These are phyloP conservation scores for Nepenthes gracilis DNA, from an alignment of 148 eudicot species.

Conservation along the genomic window DNA sequence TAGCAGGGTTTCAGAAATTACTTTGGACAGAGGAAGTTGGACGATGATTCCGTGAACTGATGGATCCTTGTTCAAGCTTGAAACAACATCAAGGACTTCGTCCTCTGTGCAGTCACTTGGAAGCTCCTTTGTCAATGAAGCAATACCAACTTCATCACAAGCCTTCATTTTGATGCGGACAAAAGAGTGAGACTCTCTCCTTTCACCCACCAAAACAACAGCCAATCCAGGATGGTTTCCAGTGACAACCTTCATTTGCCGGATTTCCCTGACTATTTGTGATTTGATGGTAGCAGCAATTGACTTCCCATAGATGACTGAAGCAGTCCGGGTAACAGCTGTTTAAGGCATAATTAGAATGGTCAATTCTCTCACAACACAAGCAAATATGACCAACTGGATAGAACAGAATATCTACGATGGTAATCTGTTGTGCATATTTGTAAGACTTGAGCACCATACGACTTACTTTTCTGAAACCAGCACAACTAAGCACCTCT, in stretches of 20 bases:
- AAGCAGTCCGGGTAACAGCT: constrained; percentile 11
- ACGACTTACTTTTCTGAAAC: too few species aligned
- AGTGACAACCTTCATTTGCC: constrained; percentile 21
- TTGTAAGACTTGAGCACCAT: too few species aligned
- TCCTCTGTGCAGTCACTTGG: constrained; percentile 28
- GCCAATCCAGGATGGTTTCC: constrained; percentile 38
- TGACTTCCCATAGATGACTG: constrained; percentile 37
- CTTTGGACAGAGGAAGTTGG: constrained; percentile 47
- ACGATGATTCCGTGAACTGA: constrained; percentile 44
- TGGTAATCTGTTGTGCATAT: too few species aligned
- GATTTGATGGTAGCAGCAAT: constrained; percentile 33
- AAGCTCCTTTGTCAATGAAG: constrained; percentile 22
- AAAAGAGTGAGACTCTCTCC: constrained; percentile 37
- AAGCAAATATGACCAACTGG: not conserved
- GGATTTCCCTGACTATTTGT: constrained; percentile 28
- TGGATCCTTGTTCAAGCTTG: constrained; percentile 26
- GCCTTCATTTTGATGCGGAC: constrained; percentile 40
- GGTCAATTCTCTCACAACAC: not conserved
- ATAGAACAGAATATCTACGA: not conserved
- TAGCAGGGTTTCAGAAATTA: constrained; percentile 13
- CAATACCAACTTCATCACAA: constrained; percentile 44
- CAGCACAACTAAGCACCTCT: too few species aligned
- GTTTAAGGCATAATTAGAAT: not conserved
- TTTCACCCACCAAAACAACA: constrained; percentile 40
- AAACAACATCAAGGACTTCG: constrained; percentile 24